phyloP scores from a whole-genome alignment of 495 filamentous ascomycete genomes.

The Penicillium atrosanguineum region DNA sequence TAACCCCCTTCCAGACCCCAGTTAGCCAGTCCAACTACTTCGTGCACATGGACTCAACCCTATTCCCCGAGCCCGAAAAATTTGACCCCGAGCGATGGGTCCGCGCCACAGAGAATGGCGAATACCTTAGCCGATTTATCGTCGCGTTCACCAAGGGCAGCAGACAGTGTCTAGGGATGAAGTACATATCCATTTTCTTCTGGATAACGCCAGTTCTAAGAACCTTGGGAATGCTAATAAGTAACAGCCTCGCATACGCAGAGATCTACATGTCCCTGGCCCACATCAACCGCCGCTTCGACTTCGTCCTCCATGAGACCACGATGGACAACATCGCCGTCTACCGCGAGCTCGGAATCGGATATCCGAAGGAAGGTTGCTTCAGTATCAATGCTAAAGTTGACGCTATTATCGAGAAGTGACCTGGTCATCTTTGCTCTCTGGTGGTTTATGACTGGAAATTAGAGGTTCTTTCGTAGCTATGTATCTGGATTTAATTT shows the following conservation, averaged over 20 bases:
- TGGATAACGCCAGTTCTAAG: background rate
- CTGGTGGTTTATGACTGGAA: background rate
- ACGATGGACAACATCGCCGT: constrained; percentile 30
- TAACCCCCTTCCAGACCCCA: constrained; percentile 29
- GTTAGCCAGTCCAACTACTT: constrained; percentile 48
- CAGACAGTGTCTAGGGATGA: constrained; percentile 46
- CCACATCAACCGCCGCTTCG: constrained; percentile 33
- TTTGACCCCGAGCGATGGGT: constrained; percentile 54
- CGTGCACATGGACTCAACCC: constrained; percentile 42
- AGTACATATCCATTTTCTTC: constrained; percentile 26
- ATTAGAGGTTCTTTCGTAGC: no score
- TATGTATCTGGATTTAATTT: background rate
- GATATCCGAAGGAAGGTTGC: constrained; percentile 11
- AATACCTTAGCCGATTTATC: constrained; percentile 31
- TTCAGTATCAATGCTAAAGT: constrained; percentile 23
- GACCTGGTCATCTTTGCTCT: constrained; percentile 6
- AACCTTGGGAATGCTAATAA: background rate
- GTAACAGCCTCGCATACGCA: constrained; percentile 35
- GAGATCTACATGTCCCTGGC: constrained; percentile 41
- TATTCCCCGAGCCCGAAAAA: constrained; percentile 45
- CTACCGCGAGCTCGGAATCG: constrained; percentile 22
- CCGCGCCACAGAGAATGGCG: constrained; percentile 15
- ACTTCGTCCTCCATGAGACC: constrained; percentile 40
- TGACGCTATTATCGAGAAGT: constrained; percentile 11
- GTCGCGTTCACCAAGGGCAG: constrained; percentile 46